These are phyloP conservation scores for Cinnamomum micranthum DNA, from an alignment of 164 flowering plant genomes.

Conservation along the genomic window DNA sequence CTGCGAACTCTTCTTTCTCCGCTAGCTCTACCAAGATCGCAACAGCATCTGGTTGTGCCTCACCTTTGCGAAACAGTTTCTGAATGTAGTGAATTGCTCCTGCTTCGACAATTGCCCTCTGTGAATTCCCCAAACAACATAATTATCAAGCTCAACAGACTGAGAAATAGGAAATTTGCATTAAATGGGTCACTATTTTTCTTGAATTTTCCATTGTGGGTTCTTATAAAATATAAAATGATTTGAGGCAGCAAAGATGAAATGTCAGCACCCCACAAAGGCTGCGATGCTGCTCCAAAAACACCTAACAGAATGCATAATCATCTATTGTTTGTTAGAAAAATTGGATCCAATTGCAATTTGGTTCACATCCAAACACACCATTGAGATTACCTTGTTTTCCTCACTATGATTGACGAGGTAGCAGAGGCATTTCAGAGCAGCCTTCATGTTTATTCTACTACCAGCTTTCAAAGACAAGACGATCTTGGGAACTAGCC, in stretches of 20 bases:
- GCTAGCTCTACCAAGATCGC: conserved; percentile 17
- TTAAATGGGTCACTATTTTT: no score
- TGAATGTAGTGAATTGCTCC: conserved; percentile 18
- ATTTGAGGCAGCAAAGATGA: background rate
- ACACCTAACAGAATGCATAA: background rate
- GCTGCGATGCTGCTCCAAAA: background rate
- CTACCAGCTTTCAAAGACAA: conserved; percentile 6
- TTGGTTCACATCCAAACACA: background rate
- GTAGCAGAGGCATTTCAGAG: conserved; percentile 23
- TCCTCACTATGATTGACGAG: conserved; percentile 16
- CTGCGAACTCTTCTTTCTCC: conserved; percentile 8
- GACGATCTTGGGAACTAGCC: conserved; percentile 18
- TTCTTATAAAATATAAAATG: no score
- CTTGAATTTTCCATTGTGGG: no score
- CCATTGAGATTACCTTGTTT: conserved; percentile 19
- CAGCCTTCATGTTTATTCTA: conserved; percentile 16
- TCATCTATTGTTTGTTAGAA: background rate
- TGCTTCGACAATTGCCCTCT: conserved; percentile 23
- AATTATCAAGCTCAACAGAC: background rate
- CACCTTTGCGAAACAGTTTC: conserved; percentile 17
- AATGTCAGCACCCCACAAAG: background rate
- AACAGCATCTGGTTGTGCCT: conserved; percentile 18
- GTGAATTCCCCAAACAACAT: background rate
- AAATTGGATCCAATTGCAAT: no score
- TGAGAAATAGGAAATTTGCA: no score